These are phyloP conservation scores for Aegilops speltoides DNA, from an alignment of 176 grass and related monocot genomes.

Conservation along the genomic window DNA sequence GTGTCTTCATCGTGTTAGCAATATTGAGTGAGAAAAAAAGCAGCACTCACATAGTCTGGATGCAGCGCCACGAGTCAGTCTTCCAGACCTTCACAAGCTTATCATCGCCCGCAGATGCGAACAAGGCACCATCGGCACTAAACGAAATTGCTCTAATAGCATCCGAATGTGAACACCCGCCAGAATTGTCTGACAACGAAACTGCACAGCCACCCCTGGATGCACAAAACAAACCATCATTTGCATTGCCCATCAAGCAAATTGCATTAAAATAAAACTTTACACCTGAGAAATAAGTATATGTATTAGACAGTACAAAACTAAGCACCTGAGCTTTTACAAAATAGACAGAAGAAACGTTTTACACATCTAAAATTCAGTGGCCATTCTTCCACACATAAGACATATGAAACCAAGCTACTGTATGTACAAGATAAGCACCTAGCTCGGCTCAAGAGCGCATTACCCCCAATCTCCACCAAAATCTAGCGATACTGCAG, in stretches of 20 bases:
- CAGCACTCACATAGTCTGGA: slow-evolving; percentile 62
- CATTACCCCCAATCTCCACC: neutral
- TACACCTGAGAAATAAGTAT: neutral
- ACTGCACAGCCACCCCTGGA: slow-evolving; percentile 48
- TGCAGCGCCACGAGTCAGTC: slow-evolving; percentile 65
- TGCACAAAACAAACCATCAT: slow-evolving; percentile 10
- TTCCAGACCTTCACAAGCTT: slow-evolving; percentile 90
- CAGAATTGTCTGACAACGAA: slow-evolving; percentile 45
- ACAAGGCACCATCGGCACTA: slow-evolving; percentile 47
- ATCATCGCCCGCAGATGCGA: slow-evolving; percentile 81
- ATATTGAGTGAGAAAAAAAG: neutral
- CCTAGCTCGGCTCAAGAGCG: neutral
- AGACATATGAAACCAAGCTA: neutral
- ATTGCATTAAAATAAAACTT: neutral
- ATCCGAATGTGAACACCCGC: slow-evolving; percentile 55
- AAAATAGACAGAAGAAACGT: neutral
- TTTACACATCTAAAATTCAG: neutral
- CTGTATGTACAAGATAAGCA: neutral
- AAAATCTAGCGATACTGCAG: neutral
- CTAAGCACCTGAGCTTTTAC: neutral
- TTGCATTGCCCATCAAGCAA: neutral
- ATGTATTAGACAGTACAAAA: neutral
- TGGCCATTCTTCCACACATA: neutral
- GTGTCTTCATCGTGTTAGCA: neutral
- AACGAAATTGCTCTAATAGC: slow-evolving; percentile 73